Percentiles rank a stretch among this genome's conserved stretches.
Evolutionary conservation across 305 asterid genomes (phyloP).

Genomic region (Striga hermonthica): DNA sequence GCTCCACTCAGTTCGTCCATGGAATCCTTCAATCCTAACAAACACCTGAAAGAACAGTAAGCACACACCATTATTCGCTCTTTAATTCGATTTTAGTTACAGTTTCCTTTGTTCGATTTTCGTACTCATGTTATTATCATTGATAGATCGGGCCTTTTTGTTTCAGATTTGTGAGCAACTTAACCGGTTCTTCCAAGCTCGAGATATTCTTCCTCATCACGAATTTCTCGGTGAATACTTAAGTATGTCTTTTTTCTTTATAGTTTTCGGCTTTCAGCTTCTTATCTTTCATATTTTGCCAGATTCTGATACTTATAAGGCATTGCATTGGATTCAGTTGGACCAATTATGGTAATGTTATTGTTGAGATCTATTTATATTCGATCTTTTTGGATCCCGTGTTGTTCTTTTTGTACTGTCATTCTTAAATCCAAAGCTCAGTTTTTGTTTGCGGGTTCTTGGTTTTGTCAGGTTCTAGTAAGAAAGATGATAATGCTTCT

Average conservation of each 20-base stretch:
- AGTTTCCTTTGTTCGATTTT: background rate
- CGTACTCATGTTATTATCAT: background rate
- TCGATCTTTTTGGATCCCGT: background rate
- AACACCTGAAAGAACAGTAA: conserved; percentile 78
- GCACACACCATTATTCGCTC: conserved; percentile 15
- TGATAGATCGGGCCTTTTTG: conserved; percentile 10
- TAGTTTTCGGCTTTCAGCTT: background rate
- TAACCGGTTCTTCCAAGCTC: conserved; percentile 66
- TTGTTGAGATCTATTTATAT: background rate
- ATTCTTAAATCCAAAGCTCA: background rate
- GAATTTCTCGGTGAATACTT: conserved; percentile 43
- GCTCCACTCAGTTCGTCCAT: conserved; percentile 32
- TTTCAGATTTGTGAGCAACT: conserved; percentile 84
- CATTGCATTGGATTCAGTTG: conserved; percentile 46
- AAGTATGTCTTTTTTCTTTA: background rate
- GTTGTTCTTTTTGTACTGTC: background rate
- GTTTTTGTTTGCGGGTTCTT: background rate
- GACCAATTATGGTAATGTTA: conserved; percentile 39
- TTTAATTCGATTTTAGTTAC: background rate
- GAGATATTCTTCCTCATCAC: conserved; percentile 56
- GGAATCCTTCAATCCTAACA: conserved; percentile 66
- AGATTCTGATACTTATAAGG: conserved; percentile 55
- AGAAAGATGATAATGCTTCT: conserved; percentile 54
- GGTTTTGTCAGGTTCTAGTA: conserved; percentile 38
- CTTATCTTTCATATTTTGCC: conserved; percentile 21